A percentile compares a stretch with the other conserved stretches of the same genome.
These are phyloP conservation scores for Xerocomus amazonicus DNA, from an alignment of 1,284 basidiomycete genomes.

Conservation along the genomic window DNA sequence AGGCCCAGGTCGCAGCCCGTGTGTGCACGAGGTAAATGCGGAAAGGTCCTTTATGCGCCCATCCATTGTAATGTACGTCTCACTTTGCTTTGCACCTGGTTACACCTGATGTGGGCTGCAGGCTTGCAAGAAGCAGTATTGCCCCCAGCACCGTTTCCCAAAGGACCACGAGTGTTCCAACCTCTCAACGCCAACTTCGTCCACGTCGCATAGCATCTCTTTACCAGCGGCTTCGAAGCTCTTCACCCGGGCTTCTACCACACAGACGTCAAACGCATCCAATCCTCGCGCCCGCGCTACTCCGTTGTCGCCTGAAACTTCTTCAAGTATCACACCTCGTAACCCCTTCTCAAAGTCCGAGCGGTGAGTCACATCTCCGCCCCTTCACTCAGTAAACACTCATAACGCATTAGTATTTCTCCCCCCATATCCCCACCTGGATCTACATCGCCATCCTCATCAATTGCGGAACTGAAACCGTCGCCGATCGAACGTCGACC, in stretches of 20 bases:
- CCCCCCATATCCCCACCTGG: conserved; percentile 18
- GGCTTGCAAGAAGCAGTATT: conserved; percentile 69
- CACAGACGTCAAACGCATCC: conserved; percentile 7
- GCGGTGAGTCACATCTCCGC: conserved; percentile 50
- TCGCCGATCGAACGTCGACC: conserved; percentile 12
- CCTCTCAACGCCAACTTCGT: conserved; percentile 15
- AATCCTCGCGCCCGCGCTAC: conserved; percentile 8
- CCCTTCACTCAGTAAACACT: conserved; percentile 52
- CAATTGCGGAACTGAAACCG: conserved; percentile 9
- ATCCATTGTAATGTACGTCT: conserved; percentile 66
- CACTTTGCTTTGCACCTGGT: neutral
- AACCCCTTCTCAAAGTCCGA: conserved; percentile 66
- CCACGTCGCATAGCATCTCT: conserved; percentile 10
- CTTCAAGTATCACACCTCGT: conserved; percentile 18
- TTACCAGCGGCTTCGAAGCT: conserved; percentile 9
- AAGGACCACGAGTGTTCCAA: conserved; percentile 56
- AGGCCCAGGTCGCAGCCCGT: conserved; percentile 50
- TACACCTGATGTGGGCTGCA: conserved; percentile 28
- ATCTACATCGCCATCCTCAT: conserved; percentile 12
- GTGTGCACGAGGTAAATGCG: conserved; percentile 61
- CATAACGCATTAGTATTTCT: conserved; percentile 56
- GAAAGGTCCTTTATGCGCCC: conserved; percentile 67
- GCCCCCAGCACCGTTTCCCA: conserved; percentile 71
- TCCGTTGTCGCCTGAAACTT: conserved; percentile 12
- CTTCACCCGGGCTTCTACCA: conserved; percentile 1